Percentiles rank a stretch among this genome's conserved stretches.
Conservation (phyloP, 345 rosid genomes). For the Mangifera indica region DNA sequence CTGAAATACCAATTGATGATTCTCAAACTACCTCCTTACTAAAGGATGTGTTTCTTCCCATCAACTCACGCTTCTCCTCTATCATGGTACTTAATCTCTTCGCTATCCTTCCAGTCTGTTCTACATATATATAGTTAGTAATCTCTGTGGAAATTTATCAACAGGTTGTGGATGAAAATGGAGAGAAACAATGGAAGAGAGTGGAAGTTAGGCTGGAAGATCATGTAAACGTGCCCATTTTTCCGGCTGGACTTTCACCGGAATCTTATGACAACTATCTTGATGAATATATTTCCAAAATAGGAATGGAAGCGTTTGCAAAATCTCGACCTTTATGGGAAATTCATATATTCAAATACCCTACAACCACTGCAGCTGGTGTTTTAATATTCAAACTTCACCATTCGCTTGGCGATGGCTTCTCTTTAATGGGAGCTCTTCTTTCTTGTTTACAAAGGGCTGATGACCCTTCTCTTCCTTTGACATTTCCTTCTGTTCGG, state of each 20-base stretch:
- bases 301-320: slow-evolving; percentile 30
- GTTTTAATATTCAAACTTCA: slow-evolving; percentile 46
- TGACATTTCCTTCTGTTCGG: slow-evolving; percentile 36
- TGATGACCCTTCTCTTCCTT: slow-evolving; percentile 44
- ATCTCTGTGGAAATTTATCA: not conserved
- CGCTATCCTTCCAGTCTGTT: not conserved
- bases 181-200: slow-evolving; percentile 35
- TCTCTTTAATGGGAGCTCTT: slow-evolving; percentile 48
- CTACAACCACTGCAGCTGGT: slow-evolving; percentile 37
- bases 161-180: slow-evolving; percentile 32
- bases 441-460: slow-evolving; percentile 56
- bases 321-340: slow-evolving; percentile 49
- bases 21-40: slow-evolving; percentile 6
- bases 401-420: slow-evolving; percentile 58
- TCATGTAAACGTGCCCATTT: slow-evolving; percentile 32
- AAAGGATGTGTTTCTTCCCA: slow-evolving; percentile 31
- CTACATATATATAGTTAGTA: no score
- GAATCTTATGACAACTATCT: slow-evolving; percentile 35
- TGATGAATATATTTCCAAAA: slow-evolving; percentile 30
- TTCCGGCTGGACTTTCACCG: slow-evolving; percentile 31
- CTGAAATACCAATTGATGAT: slow-evolving; percentile 31
- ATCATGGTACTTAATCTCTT: slow-evolving; percentile 32
- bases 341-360: slow-evolving; percentile 43
- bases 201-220: slow-evolving; percentile 34
- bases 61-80: slow-evolving; percentile 46